Evolutionary conservation across 768 basidiomycete genomes (phyloP).

Genomic region (Pholiota conissans): DNA sequence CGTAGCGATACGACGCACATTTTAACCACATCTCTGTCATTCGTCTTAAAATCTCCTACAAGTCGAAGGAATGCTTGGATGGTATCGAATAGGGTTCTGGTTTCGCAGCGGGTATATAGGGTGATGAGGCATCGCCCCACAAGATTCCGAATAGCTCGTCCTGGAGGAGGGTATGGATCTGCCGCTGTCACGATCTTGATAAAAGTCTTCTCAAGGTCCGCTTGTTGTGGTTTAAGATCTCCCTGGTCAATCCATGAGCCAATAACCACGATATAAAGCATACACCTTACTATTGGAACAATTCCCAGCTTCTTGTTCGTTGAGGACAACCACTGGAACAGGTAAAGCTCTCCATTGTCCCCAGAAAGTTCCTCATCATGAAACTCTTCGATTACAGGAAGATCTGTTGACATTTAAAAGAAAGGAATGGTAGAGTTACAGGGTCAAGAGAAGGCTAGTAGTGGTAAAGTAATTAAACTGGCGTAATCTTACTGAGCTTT

Average conservation of each 20-base stretch:
- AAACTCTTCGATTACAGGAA: not conserved
- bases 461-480: no score
- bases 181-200: constrained; percentile 68
- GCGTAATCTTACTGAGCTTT: no score
- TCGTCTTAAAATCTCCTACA: constrained; percentile 67
- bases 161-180: constrained; percentile 76
- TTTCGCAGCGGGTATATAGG: constrained; percentile 80
- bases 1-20: constrained; percentile 48
- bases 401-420: no score
- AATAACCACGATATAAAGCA: not conserved
- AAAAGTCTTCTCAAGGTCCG: constrained; percentile 59
- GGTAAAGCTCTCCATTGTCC: constrained; percentile 79
- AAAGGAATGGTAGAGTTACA: no score
- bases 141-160: constrained; percentile 80
- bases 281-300: constrained; percentile 49
- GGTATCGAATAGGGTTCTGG: constrained; percentile 84
- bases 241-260: constrained; percentile 42
- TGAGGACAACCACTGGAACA: constrained; percentile 81
- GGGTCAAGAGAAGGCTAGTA: no score
- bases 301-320: constrained; percentile 58
- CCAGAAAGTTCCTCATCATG: constrained; percentile 47
- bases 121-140: constrained; percentile 74
- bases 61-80: constrained; percentile 76
- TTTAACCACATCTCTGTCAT: constrained; percentile 61
- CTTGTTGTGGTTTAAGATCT: constrained; percentile 63